Evolutionary conservation across 768 basidiomycete species (phyloP).

Genomic region (Lactifluus rugatus): DNA sequence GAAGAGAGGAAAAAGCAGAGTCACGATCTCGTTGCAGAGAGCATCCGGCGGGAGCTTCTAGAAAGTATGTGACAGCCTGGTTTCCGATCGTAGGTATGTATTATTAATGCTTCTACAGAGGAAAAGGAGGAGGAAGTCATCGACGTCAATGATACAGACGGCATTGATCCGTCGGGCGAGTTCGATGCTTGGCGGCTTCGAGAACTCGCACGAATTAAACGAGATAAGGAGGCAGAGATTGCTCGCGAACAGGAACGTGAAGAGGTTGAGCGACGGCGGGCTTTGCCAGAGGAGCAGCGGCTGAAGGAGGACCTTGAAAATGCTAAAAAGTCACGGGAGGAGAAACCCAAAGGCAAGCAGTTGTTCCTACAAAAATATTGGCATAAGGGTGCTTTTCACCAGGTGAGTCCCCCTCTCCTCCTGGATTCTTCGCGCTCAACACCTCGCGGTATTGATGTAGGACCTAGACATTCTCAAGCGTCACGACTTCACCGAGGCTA

Average conservation of each 20-base stretch:
- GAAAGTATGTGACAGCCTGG: slow-evolving; percentile 59
- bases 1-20: slow-evolving; percentile 82
- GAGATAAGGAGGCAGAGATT: slow-evolving; percentile 84
- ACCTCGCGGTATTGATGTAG: slow-evolving; percentile 31
- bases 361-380: slow-evolving; percentile 97
- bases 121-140: slow-evolving; percentile 77
- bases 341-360: slow-evolving; percentile 85
- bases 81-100: neutral
- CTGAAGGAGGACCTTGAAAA: slow-evolving; percentile 86
- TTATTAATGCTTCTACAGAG: slow-evolving; percentile 39
- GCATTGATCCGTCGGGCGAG: slow-evolving; percentile 76
- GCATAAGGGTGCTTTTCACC: slow-evolving; percentile 99
- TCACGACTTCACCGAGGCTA: slow-evolving; percentile 85
- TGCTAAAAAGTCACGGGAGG: slow-evolving; percentile 71
- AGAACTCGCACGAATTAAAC: slow-evolving; percentile 87
- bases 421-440: neutral
- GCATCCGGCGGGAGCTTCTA: slow-evolving; percentile 80
- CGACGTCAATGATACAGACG: slow-evolving; percentile 94
- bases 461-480: slow-evolving; percentile 78
- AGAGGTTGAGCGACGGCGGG: slow-evolving; percentile 85
- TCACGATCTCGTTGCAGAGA: slow-evolving; percentile 90
- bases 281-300: slow-evolving; percentile 87
- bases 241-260: slow-evolving; percentile 75
- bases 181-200: slow-evolving; percentile 96
- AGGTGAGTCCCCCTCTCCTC: slow-evolving; percentile 40